Base-by-base conservation (phyloP, 768 basidiomycete species). In the Mycena latifolia region DNA sequence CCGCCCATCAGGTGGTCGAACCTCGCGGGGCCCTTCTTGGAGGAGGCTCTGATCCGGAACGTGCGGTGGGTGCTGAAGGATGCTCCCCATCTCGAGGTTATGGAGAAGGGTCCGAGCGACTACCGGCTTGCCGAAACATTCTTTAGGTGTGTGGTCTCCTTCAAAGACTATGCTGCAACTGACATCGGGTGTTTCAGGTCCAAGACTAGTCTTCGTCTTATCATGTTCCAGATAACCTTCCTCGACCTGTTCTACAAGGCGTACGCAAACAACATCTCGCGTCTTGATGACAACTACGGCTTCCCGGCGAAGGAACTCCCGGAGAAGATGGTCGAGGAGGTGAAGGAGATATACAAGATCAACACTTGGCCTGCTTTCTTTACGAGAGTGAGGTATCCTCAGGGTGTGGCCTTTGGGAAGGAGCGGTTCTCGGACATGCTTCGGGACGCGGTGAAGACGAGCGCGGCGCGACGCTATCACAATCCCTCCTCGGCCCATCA, bases 171-270 rank as follows among this genome's bases (percentile, higher is more conserved):
- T n/a, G n/a, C n/a, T n/a, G n/a, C n/a, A n/a, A n/a, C n/a, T n/a
- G n/a, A n/a, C n/a, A n/a, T n/a, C n/a, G n/a, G n/a, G n/a, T n/a
- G n/a, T n/a, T n/a, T n/a, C 8, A 65, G 70, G 35, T 75, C 79
- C 54, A 79, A 77, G 71, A 83, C 80, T 0, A 81, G 80, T 59
- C 69, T 84, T 25, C 76, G 80, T 37, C 63, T 65, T 24, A 78
- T 82, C 64, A 83, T 83, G 82, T 84, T 83, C 77, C 82, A 84
- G 61, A 74, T 82, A 58, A 78, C 79, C n/a, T 84, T 85, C 76
- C 71, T 83, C 33, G 70, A 77, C 53, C 67, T 80, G 33, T 83
- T 84, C 65, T 75, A 80, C 69, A 69, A 73, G n/a, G 77, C 77
- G 17, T 82, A 83, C 48, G 75, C 70, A 3, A 53, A 65, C 2